Evolutionary conservation across 2,329 filamentous ascomycete species (phyloP), one percentile per base, ranked within the genome.

Genomic region (Nothophaeocryptopus gaeumannii): DNA sequence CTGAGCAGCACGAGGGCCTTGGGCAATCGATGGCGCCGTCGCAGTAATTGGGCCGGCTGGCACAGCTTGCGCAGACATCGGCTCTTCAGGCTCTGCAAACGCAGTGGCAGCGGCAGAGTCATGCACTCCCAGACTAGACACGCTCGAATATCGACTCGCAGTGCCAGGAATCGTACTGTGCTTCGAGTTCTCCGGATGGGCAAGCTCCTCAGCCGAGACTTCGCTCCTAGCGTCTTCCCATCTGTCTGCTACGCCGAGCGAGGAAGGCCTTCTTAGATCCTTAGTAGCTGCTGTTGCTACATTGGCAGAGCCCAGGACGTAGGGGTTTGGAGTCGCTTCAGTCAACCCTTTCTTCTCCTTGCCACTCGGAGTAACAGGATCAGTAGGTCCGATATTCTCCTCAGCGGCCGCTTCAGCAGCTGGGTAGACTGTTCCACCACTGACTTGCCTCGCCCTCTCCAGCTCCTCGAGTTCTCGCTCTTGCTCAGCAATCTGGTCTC

Each of bases 61-160:
- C 14, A 55, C 42, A 34, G 56, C 47, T 34, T 53, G 54, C 5
- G 51, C 39, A 20, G 51, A 49, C 54, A 56, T 58, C n/a, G 50
- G 47, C 33, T 50, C 44, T 13, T 47, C 50, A 9, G 30, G 33
- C 33, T n/a, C 33, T 14, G 33, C 33, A 5, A 30, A 8, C 33
- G 26, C 33, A 26, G 16, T 33, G 13, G 33, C 50, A 32, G 13
- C 31, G n/a, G 31, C 51, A 26, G 20, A 26, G 20, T 26, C 20
- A 26, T 26, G 20, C 20, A 26, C 20, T 35, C 55, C 61, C 4
- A 64, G 43, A 41, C 62, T 64, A 14, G 61, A 63, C 5, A 63
- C 58, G 29, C 59, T 63, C 30, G 61, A 63, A 7, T 51, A 53
- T 12, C 60, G 31, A 35, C 47, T 50, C 13, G 39, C 39, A 5